Evolutionary conservation across 352 stramenopile species (phyloP).

Genomic region (Blastocystis sp.): DNA sequence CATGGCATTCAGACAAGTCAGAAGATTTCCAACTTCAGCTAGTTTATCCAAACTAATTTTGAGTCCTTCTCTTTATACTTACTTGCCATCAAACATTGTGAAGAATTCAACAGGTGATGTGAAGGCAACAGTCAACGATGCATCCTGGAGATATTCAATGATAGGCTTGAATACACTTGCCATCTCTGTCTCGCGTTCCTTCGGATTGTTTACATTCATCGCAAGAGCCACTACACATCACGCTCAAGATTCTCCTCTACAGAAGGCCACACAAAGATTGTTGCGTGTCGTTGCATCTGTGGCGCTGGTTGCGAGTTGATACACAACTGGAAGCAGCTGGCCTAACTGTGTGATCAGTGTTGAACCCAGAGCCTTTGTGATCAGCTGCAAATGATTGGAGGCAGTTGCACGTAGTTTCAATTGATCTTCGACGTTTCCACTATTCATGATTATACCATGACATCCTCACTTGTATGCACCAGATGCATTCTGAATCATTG

Average conservation of each 20-base stretch:
- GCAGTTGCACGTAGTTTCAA: neutral
- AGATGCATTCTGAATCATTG: neutral
- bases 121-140: neutral
- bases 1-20: constrained; percentile 15
- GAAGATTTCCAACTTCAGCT: neutral
- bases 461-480: neutral
- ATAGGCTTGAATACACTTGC: constrained; percentile 8
- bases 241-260: neutral
- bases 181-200: neutral
- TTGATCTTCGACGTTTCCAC: constrained; percentile 20
- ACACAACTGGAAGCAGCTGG: neutral
- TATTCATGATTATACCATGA: neutral
- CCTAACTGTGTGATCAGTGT: neutral
- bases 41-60: constrained; percentile 24
- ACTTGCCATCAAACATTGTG: constrained; percentile 16
- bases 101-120: neutral
- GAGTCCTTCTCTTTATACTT: neutral
- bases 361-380: neutral
- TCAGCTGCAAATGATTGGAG: neutral
- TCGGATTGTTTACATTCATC: neutral
- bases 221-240: constrained; percentile 33
- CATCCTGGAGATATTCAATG: constrained; percentile 15
- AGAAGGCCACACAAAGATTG: constrained; percentile 46
- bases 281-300: neutral
- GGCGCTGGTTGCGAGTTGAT: neutral